A percentile compares a stretch with the other conserved stretches of the same genome.
These are phyloP conservation scores for Penicillium thymicola DNA, from an alignment of 2,329 filamentous ascomycete species.

Conservation along the genomic window DNA sequence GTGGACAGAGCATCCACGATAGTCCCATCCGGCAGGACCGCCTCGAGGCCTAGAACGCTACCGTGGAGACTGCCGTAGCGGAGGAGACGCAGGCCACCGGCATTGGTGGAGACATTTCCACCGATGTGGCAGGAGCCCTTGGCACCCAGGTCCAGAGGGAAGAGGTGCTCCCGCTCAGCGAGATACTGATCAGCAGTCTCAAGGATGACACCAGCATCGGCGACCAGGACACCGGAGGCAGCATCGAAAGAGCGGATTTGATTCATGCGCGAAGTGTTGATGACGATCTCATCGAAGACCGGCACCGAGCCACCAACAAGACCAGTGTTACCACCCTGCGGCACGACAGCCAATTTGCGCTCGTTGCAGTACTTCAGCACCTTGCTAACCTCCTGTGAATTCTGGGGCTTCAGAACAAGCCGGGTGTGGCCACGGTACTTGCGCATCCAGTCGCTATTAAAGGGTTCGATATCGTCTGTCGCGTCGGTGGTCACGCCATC, in stretches of 20 bases:
- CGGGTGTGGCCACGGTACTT: slow-evolving; percentile 92
- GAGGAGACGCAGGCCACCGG: slow-evolving; percentile 82
- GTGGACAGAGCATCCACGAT: slow-evolving; percentile 84
- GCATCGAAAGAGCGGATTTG: slow-evolving; percentile 87
- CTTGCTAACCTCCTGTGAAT: slow-evolving; percentile 83
- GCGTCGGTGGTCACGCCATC: slow-evolving; percentile 76
- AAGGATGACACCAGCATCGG: slow-evolving; percentile 85
- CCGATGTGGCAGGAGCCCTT: slow-evolving; percentile 97
- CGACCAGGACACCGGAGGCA: slow-evolving; percentile 83
- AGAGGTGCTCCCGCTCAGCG: slow-evolving; percentile 79
- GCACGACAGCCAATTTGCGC: slow-evolving; percentile 85
- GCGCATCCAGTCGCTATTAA: slow-evolving; percentile 98
- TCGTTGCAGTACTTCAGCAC: slow-evolving; percentile 95
- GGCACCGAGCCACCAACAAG: slow-evolving; percentile 93
- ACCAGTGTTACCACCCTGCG: slow-evolving; percentile 95
- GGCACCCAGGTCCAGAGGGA: slow-evolving; percentile 93
- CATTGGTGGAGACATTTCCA: slow-evolving; percentile 93
- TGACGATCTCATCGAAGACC: slow-evolving; percentile 96
- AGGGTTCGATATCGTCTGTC: slow-evolving; percentile 78
- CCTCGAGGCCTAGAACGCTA: slow-evolving; percentile 87
- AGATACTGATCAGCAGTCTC: slow-evolving; percentile 85
- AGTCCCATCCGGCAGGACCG: slow-evolving; percentile 88
- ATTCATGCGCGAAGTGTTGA: slow-evolving; percentile 90
- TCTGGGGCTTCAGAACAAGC: slow-evolving; percentile 80
- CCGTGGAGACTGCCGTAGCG: slow-evolving; percentile 94